Evolutionary conservation across 805 yeast species (phyloP), one percentile per base, ranked within the genome.

Genomic region (Saccharomycopsis capsularis): DNA sequence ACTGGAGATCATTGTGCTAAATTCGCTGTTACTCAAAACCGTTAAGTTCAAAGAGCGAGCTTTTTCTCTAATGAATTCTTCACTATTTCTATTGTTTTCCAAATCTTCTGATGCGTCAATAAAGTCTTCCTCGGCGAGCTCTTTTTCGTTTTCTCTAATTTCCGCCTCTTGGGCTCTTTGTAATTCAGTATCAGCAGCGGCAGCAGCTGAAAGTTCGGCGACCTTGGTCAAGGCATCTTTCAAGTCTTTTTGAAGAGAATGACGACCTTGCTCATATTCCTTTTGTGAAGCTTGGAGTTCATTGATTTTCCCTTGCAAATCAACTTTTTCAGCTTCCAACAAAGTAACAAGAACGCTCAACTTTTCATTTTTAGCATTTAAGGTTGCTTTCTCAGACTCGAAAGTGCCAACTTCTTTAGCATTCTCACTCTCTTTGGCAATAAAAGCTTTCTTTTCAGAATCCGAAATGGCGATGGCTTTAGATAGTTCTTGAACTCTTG

Each of bases 1-100:
- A 9, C 36, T 24, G 7, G 46, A 23, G n/a, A 21, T 40, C 38
- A 41, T 25, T 3, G 44, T 36, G 2, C 29, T 18, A 36, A 71
- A 74, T 48, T 74, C 79, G 0, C 70, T 75, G 4, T 61, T 54
- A 1, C 78, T 68, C 39, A 76, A 53, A 1, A 75, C 70, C 2
- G 71, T 64, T 44, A 76, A 57, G 6, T 70, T 69, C 55, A 71
- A 70, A 15, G 60, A 60, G 57, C 66, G 69, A 3, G 81, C 58
- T 48, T 42, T 51, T 40, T 24, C 41, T 48, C 44, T 55, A 46
- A 41, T 36, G 42, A 15, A 43, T 25, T 24, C 54, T 47, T 47
- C 55, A 38, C 21, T 50, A 40, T 11, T 16, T 3, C 40, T 25
- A 16, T 47, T 41, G 25, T 48, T 40, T 9, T 47, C 55, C 13